phyloP scores from a whole-genome alignment of 1,139 yeast genomes.

The Taphrina sp. region DNA sequence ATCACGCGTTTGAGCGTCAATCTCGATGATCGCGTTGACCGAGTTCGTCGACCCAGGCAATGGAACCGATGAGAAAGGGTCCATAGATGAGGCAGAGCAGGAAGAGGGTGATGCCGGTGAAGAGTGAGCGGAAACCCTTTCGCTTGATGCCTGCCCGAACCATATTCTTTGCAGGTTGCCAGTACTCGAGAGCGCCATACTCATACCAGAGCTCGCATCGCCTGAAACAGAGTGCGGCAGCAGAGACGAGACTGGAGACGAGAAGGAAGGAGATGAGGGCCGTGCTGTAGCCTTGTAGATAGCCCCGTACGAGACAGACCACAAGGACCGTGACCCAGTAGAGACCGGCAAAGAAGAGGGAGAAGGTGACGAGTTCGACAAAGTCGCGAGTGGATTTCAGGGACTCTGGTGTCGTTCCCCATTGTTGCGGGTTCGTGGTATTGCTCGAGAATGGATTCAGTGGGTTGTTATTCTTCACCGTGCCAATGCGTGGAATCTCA shows the following conservation, averaged over 20 bases:
- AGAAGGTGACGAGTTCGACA: constrained; percentile 16
- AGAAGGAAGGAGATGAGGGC: background rate
- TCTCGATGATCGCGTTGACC: constrained; percentile 18
- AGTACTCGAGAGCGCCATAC: constrained; percentile 31
- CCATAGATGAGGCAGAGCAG: constrained; percentile 19
- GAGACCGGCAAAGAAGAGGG: constrained; percentile 21
- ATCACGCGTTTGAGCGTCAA: no score
- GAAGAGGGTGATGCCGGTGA: constrained; percentile 7
- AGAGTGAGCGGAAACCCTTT: constrained; percentile 14
- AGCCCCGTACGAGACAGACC: constrained; percentile 1
- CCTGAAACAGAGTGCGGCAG: constrained; percentile 20
- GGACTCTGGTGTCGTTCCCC: constrained; percentile 9
- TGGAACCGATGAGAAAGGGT: constrained; percentile 22
- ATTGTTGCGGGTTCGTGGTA: constrained; percentile 18
- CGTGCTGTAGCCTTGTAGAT: constrained; percentile 1
- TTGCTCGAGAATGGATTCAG: constrained; percentile 17
- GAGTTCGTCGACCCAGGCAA: constrained; percentile 28
- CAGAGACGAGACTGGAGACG: background rate
- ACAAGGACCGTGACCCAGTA: constrained; percentile 18
- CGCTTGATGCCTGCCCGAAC: constrained; percentile 18
- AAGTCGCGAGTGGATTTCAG: constrained; percentile 21
- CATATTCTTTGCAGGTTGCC: constrained; percentile 29
- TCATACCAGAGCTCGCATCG: constrained; percentile 28
- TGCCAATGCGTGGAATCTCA: constrained; percentile 7
- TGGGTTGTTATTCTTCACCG: constrained; percentile 9